Evolutionary conservation across 176 grass and related monocot genomes (phyloP).

Genomic region (Saccharum spontaneum): DNA sequence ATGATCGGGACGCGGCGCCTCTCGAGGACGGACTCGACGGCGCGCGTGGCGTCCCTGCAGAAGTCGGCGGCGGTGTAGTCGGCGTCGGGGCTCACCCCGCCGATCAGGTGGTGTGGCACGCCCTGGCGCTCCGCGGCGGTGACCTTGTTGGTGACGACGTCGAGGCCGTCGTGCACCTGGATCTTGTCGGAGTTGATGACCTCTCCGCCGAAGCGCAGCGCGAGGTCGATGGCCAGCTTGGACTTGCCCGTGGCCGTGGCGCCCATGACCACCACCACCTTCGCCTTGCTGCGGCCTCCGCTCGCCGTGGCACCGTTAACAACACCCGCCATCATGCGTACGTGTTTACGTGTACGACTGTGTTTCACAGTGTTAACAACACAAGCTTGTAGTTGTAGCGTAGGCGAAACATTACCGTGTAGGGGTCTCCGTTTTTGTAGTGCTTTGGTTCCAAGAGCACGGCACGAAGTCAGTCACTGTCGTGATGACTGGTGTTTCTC

Average conservation of each 20-base stretch:
- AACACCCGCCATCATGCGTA: not conserved
- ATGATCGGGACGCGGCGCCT: slow-evolving; percentile 55
- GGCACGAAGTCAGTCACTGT: not conserved
- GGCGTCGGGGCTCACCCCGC: slow-evolving; percentile 51
- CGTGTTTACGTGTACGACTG: not conserved
- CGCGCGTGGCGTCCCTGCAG: slow-evolving; percentile 43
- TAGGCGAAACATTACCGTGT: not conserved
- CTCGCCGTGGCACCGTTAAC: not conserved
- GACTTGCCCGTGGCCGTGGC: slow-evolving; percentile 93
- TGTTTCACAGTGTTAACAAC: not conserved
- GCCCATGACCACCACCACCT: slow-evolving; percentile 81
- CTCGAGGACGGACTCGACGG: slow-evolving; percentile 16
- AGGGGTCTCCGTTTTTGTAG: not conserved
- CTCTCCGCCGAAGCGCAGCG: slow-evolving; percentile 59
- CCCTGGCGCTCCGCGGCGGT: slow-evolving; percentile 54
- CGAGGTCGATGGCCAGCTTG: slow-evolving; percentile 72
- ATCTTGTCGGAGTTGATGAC: slow-evolving; percentile 94
- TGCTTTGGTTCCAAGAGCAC: not conserved
- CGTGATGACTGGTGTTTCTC: not conserved
- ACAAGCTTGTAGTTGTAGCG: not conserved
- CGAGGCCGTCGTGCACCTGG: slow-evolving; percentile 65
- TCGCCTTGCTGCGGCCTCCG: not conserved
- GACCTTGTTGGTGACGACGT: slow-evolving; percentile 85
- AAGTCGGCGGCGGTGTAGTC: slow-evolving; percentile 76
- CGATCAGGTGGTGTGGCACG: slow-evolving; percentile 78